phyloP scores from a whole-genome alignment of 176 grass and related monocot species.

The Avena eriantha region DNA sequence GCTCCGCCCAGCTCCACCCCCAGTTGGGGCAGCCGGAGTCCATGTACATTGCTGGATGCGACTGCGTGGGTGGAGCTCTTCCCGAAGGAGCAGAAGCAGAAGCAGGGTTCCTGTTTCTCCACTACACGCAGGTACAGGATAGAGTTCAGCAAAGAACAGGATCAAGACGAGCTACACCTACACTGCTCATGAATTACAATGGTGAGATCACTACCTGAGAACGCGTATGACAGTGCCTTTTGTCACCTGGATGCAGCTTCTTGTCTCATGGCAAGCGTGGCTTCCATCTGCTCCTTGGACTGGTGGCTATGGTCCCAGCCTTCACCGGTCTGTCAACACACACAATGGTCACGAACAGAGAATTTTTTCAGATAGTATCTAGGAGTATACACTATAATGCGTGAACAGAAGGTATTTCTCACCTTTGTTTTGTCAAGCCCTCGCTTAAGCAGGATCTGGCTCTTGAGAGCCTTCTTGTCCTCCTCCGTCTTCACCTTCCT shows the following conservation, averaged over 20 bases:
- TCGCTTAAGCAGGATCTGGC: conserved; percentile 59
- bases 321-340: conserved; percentile 54
- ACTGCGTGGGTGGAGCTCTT: conserved; percentile 26
- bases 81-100: conserved; percentile 15
- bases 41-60: conserved; percentile 56
- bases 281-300: conserved; percentile 75
- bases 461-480: conserved; percentile 70
- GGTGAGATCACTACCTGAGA: conserved; percentile 60
- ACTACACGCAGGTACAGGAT: conserved; percentile 31
- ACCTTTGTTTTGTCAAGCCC: conserved; percentile 69
- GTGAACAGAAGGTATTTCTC: background rate
- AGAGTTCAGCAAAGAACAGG: conserved; percentile 26
- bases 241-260: conserved; percentile 74
- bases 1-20: conserved; percentile 90
- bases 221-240: conserved; percentile 72
- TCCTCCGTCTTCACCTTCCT: conserved; percentile 75
- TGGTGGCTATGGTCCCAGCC: conserved; percentile 78
- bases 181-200: background rate
- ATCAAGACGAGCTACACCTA: background rate
- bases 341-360: background rate
- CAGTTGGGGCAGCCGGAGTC: conserved; percentile 76
- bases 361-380: no score
- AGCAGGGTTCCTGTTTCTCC: conserved; percentile 69
- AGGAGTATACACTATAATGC: no score
- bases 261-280: conserved; percentile 57